Base-by-base conservation (phyloP, 2,329 filamentous ascomycete species). In the Tolypocladium inflatum region DNA sequence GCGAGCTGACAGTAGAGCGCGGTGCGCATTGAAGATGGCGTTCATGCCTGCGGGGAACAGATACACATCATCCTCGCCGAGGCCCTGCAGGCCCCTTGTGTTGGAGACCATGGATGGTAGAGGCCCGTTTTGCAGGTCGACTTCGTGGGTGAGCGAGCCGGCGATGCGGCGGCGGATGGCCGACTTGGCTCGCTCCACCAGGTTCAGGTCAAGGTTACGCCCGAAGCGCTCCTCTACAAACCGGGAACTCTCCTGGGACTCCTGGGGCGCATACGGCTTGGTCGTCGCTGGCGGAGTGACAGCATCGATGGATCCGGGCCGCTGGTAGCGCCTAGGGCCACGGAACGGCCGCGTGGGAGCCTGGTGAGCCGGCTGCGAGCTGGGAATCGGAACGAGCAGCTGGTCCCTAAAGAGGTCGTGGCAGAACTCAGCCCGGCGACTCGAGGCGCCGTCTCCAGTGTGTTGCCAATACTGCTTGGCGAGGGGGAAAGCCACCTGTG, bases 401-500 rank as follows among this genome's bases (percentile, higher is more conserved):
- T 86, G 86, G 61, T 93, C 86, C 42, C 81, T 81, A 62, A 95
- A 83, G 2, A 93, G 80, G 48, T 81, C 78, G 60, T 91, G 85
- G 68, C 90, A 96, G 71, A 96, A 97, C 69, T 97, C 93, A 39
- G 91, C 92, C 45, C 91, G 84, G 55, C 94, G 86, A 70, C 92
- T 97, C 0, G 92, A 97, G 17, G 96, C 80, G 19, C 94, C 94
- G 61, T 96, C 92, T 23, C 94, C 94, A 0, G 90, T 89, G 71
- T 99, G 94, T 71, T 97, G 94, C 94, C 94, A 99, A 67, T 96
- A 97, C 66, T 91, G 84, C 72, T 97, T 97, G n/a, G 91, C 90
- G 59, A 89, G 73, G 5, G 83, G 74, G 65, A 87, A 92, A 21
- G 84, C 74, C 15, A 85, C 82, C 52, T 81, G 77, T 0, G 86